phyloP scores from a whole-genome alignment of 257 asterid species.

The Fraxinus excelsior region DNA sequence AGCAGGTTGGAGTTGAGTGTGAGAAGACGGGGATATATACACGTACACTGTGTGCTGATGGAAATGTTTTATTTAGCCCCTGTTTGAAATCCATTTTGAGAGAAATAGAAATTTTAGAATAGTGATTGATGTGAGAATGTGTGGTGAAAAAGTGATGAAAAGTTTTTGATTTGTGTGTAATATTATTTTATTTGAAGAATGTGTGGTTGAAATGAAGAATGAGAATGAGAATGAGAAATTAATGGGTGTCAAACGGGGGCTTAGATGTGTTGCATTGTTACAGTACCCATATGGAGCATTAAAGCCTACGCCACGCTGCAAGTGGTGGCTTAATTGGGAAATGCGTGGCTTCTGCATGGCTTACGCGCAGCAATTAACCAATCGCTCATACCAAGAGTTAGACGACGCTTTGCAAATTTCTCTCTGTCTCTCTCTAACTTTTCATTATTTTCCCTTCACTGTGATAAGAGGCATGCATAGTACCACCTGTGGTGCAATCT shows the following conservation, averaged over 20 bases:
- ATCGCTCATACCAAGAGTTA: neutral
- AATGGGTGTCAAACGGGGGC: too few relatives aligned
- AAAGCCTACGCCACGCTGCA: constrained; percentile 34
- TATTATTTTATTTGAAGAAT: too few relatives aligned
- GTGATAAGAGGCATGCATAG: neutral
- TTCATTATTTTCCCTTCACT: neutral
- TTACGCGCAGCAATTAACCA: constrained; percentile 27
- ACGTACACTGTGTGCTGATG: neutral
- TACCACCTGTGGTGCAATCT: neutral
- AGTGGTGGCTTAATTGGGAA: constrained; percentile 17
- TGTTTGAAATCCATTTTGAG: too few relatives aligned
- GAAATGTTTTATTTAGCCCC: neutral
- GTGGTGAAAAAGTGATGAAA: too few relatives aligned
- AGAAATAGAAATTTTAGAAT: too few relatives aligned
- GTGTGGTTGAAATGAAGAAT: too few relatives aligned
- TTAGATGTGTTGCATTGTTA: neutral
- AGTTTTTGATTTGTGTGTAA: too few relatives aligned
- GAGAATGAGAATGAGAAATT: too few relatives aligned
- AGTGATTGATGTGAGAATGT: too few relatives aligned
- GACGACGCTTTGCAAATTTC: neutral
- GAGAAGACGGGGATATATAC: neutral
- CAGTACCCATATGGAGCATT: constrained; percentile 30
- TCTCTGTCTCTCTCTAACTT: neutral
- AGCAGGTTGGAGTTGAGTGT: too few relatives aligned
- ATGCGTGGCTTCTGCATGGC: constrained; percentile 40